Evolutionary conservation across 2,329 filamentous ascomycete species (phyloP).

Genomic region (Ustilaginoidea virens): DNA sequence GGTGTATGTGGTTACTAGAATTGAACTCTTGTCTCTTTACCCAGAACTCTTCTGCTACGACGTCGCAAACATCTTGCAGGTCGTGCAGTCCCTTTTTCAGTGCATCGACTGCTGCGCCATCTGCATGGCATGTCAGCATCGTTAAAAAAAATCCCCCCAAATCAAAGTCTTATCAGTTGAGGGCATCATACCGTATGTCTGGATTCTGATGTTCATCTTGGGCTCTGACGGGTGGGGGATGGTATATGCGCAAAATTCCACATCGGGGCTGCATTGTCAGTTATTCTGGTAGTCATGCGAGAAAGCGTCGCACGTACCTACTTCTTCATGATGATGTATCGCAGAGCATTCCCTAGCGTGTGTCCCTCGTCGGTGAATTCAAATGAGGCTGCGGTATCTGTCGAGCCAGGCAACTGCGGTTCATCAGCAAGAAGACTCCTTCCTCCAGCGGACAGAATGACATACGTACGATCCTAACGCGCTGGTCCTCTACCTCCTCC

Average conservation of each 20-base stretch:
- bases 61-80: conserved; percentile 81
- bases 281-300: conserved; percentile 2
- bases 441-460: not conserved
- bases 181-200: conserved; percentile 70
- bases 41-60: conserved; percentile 82
- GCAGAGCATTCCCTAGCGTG: conserved; percentile 83
- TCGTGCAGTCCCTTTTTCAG: conserved; percentile 83
- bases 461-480: conserved; percentile 43
- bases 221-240: conserved; percentile 93
- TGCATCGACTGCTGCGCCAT: conserved; percentile 67
- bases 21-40: conserved; percentile 30
- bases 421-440: conserved; percentile 1
- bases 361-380: conserved; percentile 91
- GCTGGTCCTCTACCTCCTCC: conserved; percentile 33
- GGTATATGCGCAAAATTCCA: conserved; percentile 96
- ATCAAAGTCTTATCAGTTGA: too few species aligned
- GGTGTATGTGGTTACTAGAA: conserved; percentile 16
- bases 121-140: conserved; percentile 26
- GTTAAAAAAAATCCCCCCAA: too few species aligned
- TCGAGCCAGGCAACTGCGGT: conserved; percentile 69
- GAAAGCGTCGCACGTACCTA: conserved; percentile 26
- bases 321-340: conserved; percentile 99
- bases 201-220: conserved; percentile 95
- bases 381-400: conserved; percentile 81
- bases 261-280: conserved; percentile 52